A percentile compares a stretch with the other conserved stretches of the same genome.
Conservation (phyloP, 2,329 filamentous ascomycete species). For the Talaromyces amestolkiae region DNA sequence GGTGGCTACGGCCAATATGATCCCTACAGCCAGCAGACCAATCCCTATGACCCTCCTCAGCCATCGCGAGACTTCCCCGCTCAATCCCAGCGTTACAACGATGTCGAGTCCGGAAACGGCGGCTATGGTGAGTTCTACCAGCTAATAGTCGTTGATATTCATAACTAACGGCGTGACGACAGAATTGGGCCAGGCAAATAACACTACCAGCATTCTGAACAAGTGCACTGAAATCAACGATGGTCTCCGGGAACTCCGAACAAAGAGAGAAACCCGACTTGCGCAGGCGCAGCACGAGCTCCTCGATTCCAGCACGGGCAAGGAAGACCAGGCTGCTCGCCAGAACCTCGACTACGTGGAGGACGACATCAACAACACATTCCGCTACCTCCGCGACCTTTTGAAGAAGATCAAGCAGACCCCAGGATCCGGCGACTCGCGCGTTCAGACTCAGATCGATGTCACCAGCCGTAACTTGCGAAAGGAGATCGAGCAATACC, state of each 20-base stretch:
- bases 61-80: conserved; percentile 16
- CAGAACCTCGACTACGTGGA: conserved; percentile 71
- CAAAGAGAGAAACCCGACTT: conserved; percentile 48
- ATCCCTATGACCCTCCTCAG: conserved; percentile 30
- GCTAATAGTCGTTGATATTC: not conserved
- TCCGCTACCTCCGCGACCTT: conserved; percentile 74
- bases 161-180: conserved; percentile 20
- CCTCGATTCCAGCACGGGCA: conserved; percentile 71
- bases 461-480: conserved; percentile 77
- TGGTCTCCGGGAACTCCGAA: conserved; percentile 71
- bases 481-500: conserved; percentile 76
- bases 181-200: conserved; percentile 46
- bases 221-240: conserved; percentile 78
- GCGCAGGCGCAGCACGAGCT: conserved; percentile 67
- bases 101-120: conserved; percentile 36
- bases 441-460: conserved; percentile 77
- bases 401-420: conserved; percentile 80
- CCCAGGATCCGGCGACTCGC: conserved; percentile 68
- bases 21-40: conserved; percentile 47
- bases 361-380: conserved; percentile 77
- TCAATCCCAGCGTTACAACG: conserved; percentile 22
- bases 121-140: conserved; percentile 34
- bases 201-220: conserved; percentile 70
- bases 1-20: conserved; percentile 57
- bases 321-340: conserved; percentile 63